Evolutionary conservation across 768 basidiomycete species (phyloP), one percentile per base, ranked within the genome.

Genomic region (Hericium alpestre): DNA sequence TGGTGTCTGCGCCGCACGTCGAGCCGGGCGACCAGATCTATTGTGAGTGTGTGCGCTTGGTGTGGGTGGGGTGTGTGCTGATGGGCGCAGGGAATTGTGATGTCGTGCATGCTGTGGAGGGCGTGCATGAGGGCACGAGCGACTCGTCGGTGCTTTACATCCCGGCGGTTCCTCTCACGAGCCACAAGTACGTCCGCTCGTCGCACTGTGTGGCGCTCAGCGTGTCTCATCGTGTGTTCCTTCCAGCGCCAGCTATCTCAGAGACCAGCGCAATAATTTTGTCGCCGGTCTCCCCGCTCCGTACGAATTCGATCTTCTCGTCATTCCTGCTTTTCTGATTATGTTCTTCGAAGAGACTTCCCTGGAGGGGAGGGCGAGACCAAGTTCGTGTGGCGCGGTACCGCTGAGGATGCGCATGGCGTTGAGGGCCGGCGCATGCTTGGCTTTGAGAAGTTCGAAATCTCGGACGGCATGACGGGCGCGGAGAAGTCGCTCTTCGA

Each of bases 61-160:
- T 18, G 49, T 12, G 8, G 22, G 50, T 51, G 50, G 50, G 27
- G 22, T 10, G 20, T 16, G 15, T 16, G 27, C 50, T 51, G 50
- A 12, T 25, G 22, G 50, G 4, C 20, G 2, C 52, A 63, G 58
- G 70, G 69, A 68, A 71, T 47, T 63, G 61, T 48, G 77, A 79
- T 55, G 64, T 75, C 16, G 63, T 79, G 8, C 77, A 79, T 59
- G 71, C 76, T 4, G 76, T 79, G 37, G 77, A 78, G 61, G 49
- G 60, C 46, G 74, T 79, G 56, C 83, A 86, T 65, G 74, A 68
- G 0, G 84, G 84, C 3, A 65, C 66, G 1, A 72, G 64, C 43
- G 82, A 83, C 61, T 85, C 83, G 23, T 79, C 80, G 56, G 87
- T 89, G 49, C 86, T 90, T 81, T 90, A 90, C 60, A 90, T 90